phyloP scores from a whole-genome alignment of 1,284 basidiomycete species.

The Leccinum solheimii region DNA sequence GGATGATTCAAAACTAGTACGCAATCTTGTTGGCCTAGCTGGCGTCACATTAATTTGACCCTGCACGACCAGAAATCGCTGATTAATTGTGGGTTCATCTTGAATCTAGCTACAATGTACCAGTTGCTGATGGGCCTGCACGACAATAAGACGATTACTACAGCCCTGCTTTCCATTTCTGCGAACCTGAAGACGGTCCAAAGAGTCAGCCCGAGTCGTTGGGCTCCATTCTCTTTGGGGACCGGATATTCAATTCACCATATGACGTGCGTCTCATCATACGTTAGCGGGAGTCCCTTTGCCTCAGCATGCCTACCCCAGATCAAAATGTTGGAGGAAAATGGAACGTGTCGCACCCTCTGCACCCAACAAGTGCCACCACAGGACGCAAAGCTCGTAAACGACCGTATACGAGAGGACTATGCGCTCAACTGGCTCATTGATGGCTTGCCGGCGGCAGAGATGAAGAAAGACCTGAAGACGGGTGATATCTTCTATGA shows the following conservation, averaged over 20 bases:
- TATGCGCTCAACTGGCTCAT: slow-evolving; percentile 96
- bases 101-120: background rate
- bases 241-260: slow-evolving; percentile 90
- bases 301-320: slow-evolving; percentile 32
- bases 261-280: slow-evolving; percentile 64
- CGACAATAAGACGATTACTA: slow-evolving; percentile 77
- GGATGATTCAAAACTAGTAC: slow-evolving; percentile 77
- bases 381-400: slow-evolving; percentile 86
- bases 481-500: slow-evolving; percentile 87
- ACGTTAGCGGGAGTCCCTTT: slow-evolving; percentile 1
- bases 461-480: slow-evolving; percentile 81
- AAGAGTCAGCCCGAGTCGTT: slow-evolving; percentile 84
- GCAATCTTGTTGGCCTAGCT: slow-evolving; percentile 29
- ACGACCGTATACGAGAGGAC: slow-evolving; percentile 88
- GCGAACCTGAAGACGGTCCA: slow-evolving; percentile 75
- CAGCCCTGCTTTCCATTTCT: slow-evolving; percentile 84
- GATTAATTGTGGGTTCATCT: slow-evolving; percentile 64
- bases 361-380: slow-evolving; percentile 66
- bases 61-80: slow-evolving; percentile 64
- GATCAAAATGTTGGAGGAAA: slow-evolving; percentile 77
- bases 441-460: slow-evolving; percentile 91
- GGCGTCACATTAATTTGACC: slow-evolving; percentile 15
- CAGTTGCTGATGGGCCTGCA: slow-evolving; percentile 13
- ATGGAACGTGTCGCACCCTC: slow-evolving; percentile 74
- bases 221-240: slow-evolving; percentile 93